A percentile compares a stretch with the other conserved stretches of the same genome.
These are phyloP conservation scores for Suillus americanus DNA, from an alignment of 768 basidiomycete species.

Conservation along the genomic window DNA sequence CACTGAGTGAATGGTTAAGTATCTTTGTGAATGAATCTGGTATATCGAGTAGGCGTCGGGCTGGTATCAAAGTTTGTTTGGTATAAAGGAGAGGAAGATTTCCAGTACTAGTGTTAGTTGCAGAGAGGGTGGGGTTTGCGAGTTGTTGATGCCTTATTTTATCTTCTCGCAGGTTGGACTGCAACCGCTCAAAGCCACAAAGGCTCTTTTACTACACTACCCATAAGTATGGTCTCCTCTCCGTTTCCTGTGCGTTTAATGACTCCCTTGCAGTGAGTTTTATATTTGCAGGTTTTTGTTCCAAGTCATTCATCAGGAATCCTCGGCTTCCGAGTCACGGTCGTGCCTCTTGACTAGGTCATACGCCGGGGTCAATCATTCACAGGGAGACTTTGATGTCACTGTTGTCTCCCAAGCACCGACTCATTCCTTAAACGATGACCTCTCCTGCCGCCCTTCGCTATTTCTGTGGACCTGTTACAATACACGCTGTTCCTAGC, in stretches of 20 bases:
- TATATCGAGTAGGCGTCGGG: not conserved
- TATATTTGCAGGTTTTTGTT: not conserved
- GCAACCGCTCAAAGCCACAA: slow-evolving; percentile 6
- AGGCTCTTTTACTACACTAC: slow-evolving; percentile 5
- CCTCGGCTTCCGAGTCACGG: not conserved
- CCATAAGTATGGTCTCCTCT: not conserved
- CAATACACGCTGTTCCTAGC: not conserved
- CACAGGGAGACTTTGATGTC: not conserved
- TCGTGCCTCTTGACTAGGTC: not conserved
- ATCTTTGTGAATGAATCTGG: not conserved
- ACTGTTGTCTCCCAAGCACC: not conserved
- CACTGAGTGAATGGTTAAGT: not conserved
- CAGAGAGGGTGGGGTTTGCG: not conserved
- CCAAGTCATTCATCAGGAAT: not conserved
- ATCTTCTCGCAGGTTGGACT: slow-evolving; percentile 5
- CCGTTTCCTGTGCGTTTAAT: not conserved
- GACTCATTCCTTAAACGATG: not conserved
- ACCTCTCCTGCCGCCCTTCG: not conserved
- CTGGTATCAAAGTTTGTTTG: slow-evolving; percentile 1
- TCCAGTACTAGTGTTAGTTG: not conserved
- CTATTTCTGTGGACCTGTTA: not conserved
- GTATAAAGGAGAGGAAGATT: not conserved
- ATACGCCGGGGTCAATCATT: not conserved
- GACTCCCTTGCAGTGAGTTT: not conserved
- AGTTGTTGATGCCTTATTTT: slow-evolving; percentile 7